Evolutionary conservation across 2,329 filamentous ascomycete genomes (phyloP), one percentile per base, ranked within the genome.

Genomic region (Madurella mycetomatis): DNA sequence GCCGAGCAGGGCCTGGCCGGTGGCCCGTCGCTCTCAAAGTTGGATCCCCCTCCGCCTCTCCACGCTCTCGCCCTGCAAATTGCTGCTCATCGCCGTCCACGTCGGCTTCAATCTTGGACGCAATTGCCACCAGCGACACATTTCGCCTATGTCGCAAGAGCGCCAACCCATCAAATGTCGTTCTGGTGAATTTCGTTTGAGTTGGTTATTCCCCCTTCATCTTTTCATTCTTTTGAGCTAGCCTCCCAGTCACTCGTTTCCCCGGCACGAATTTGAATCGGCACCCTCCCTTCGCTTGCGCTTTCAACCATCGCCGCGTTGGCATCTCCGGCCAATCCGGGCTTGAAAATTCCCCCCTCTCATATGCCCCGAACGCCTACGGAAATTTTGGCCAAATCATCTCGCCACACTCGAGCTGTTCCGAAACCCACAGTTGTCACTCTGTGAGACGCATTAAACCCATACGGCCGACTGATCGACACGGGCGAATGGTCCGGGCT

Each of bases 211-310:
- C 17, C 50, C 41, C 44, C 41, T 53, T 47, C 32, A 31, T 40
- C 53, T 46, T 55, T 58, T 40, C 54, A 40, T 63, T 60, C 56
- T 55, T 51, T 60, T 53, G 64, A 66, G 63, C 61, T 62, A 65
- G 63, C 53, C 64, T 64, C 62, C 49, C 55, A 60, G 61, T 65
- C 64, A 61, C 59, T 66, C 62, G 61, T 61, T 65, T 64, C 51
- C 51, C 43, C 46, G 42, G 49, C 37, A 9, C 34, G 31, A 34
- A 45, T 48, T 54, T 47, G 44, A 34, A 25, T 31, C 40, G 19
- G 19, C 34, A 25, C 4, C 17, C 16, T 15, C 47, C 46, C 39
- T 49, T n/a, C 53, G 15, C 30, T 37, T 37, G 34, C 34, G 11
- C 34, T 9, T 37, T 37, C 34, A 37, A 25, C 18, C 48, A 41